Evolutionary conservation across 371 early-diverging fungal species (phyloP), one percentile per base, ranked within the genome.

Genomic region (Lichtheimia hyalospora): DNA sequence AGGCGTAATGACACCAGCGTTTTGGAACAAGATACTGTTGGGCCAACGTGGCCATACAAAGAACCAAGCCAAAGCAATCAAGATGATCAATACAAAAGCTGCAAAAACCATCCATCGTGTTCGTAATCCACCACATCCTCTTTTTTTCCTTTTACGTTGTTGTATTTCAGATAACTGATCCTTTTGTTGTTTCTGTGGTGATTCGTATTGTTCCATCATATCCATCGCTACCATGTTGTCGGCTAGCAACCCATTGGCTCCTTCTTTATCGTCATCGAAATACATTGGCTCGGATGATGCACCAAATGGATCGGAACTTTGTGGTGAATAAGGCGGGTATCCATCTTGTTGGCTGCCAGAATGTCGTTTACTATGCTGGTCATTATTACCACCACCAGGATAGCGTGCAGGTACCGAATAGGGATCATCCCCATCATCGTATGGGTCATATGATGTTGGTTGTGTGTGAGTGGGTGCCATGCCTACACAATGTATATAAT

Each of bases 11-110:
- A 73, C 27, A 0, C 51, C 62, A 2, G 67, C 67, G 8, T 67
- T 63, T 2, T 60, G 24, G 23, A 63, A 68, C 3, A 24, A 39
- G 16, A 79, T 49, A 8, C 60, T 41, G 27, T 55, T 63, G 0
- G 74, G 73, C n/a, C 39, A 43, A 12, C 79, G 64, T 0, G 79
- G 79, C 74, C 79, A 79, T 2, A 75, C 79, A 68, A 79, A 75
- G 52, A 68, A 79, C 65, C 74, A 70, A 12, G 70, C 44, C 3
- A 75, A 53, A 13, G 49, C 70, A 2, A 74, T 61, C 34, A 74
- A 23, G 3, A 64, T 52, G 21, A 70, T 52, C 28, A 75, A 66
- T 0, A 48, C 55, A 64, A 79, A 75, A 8, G 42, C 55, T n/a
- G 52, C 44, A 49, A 72, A 68, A 1, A 79, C 62, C 5, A 66